Evolutionary conservation across 371 early-diverging fungal genomes (phyloP).

Genomic region (Zychaea mexicana): DNA sequence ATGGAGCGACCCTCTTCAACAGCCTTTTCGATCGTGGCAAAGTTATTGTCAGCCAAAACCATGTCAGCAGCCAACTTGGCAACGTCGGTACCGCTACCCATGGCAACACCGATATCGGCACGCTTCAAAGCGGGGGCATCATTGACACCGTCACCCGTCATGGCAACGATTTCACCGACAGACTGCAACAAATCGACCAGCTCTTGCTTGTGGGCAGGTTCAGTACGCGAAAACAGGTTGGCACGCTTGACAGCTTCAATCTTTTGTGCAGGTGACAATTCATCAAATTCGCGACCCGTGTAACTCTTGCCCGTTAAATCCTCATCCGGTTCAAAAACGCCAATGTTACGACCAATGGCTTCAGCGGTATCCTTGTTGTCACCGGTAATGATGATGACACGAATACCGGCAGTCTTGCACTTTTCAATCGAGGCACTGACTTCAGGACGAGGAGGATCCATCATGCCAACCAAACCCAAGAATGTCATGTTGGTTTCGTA

Average conservation of each 20-base stretch:
- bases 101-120: constrained; percentile 98
- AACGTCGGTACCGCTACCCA: constrained; percentile 98
- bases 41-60: constrained; percentile 97
- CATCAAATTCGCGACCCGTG: constrained; percentile 95
- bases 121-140: constrained; percentile 97
- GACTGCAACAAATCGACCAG: constrained; percentile 89
- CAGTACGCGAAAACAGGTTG: constrained; percentile 90
- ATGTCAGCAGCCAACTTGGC: constrained; percentile 97
- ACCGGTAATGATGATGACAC: constrained; percentile 98
- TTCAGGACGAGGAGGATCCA: constrained; percentile 97
- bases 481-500: constrained; percentile 88
- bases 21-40: constrained; percentile 94
- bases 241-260: constrained; percentile 73
- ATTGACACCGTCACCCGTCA: constrained; percentile 99
- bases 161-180: constrained; percentile 93
- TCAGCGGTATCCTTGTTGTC: constrained; percentile 97
- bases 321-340: constrained; percentile 80
- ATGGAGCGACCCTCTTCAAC: constrained; percentile 97
- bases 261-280: constrained; percentile 74
- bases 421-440: constrained; percentile 80
- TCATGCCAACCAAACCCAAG: constrained; percentile 93
- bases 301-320: constrained; percentile 77
- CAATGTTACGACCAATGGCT: constrained; percentile 91
- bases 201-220: constrained; percentile 94
- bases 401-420: constrained; percentile 93